A percentile compares a stretch with the other conserved stretches of the same genome.
Conservation (phyloP, 805 yeast genomes). For the Candida michaelii region DNA sequence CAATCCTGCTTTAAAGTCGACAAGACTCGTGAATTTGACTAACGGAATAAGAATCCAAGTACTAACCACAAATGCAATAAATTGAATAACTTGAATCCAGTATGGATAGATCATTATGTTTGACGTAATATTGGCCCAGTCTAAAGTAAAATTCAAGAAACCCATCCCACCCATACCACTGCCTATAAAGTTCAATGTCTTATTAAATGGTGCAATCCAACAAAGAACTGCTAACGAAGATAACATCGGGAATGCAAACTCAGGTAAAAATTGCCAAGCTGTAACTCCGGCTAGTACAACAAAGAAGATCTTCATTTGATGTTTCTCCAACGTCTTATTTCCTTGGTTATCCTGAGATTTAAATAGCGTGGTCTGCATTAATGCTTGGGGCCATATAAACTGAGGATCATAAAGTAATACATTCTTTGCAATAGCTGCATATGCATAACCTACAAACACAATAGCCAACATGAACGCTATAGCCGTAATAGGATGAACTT, state of each 20-base stretch:
- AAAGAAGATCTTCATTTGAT: constrained; percentile 40
- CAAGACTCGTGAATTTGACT: constrained; percentile 44
- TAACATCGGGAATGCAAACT: constrained; percentile 47
- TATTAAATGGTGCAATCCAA: constrained; percentile 47
- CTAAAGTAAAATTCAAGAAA: constrained; percentile 46
- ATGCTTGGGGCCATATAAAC: constrained; percentile 50
- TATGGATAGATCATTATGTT: constrained; percentile 51
- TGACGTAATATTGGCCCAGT: constrained; percentile 55
- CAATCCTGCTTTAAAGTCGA: constrained; percentile 34
- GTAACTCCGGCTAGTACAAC: constrained; percentile 33
- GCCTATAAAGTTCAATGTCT: constrained; percentile 44
- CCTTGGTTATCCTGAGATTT: constrained; percentile 26
- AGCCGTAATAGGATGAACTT: constrained; percentile 37
- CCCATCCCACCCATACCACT: constrained; percentile 58
- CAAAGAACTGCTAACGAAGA: constrained; percentile 50
- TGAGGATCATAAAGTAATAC: constrained; percentile 49
- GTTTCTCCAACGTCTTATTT: constrained; percentile 8
- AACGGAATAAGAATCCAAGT: constrained; percentile 51
- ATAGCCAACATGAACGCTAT: constrained; percentile 50
- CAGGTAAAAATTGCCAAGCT: constrained; percentile 52
- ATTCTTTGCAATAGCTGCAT: constrained; percentile 49
- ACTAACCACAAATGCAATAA: constrained; percentile 45
- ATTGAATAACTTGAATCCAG: constrained; percentile 52
- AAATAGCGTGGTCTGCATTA: constrained; percentile 51
- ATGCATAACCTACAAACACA: constrained; percentile 53